These are phyloP conservation scores for Kwoniella europaea DNA, from an alignment of 768 basidiomycete species.

Conservation along the genomic window DNA sequence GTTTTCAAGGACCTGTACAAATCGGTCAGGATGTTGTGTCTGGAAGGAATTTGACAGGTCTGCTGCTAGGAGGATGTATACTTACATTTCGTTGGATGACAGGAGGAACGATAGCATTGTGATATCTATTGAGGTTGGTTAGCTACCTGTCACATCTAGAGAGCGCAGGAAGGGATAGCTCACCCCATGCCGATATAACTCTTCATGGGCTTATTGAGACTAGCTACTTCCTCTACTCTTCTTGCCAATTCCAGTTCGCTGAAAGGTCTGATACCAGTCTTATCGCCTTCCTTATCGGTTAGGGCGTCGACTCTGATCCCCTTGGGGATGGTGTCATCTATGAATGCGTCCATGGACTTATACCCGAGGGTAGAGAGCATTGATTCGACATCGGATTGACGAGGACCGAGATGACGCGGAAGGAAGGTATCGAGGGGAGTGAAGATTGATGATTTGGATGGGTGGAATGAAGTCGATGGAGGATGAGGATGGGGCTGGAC, in stretches of 20 bases:
- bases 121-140: conserved; percentile 63
- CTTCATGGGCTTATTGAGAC: conserved; percentile 78
- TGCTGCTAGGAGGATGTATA: conserved; percentile 14
- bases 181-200: conserved; percentile 96
- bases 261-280: conserved; percentile 69
- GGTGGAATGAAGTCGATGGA: conserved; percentile 41
- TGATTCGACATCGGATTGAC: conserved; percentile 72
- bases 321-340: conserved; percentile 78
- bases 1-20: conserved; percentile 67
- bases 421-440: conserved; percentile 86
- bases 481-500: conserved; percentile 48
- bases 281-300: conserved; percentile 66
- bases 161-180: conserved; percentile 14
- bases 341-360: conserved; percentile 83
- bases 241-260: conserved; percentile 83
- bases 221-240: conserved; percentile 76
- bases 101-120: conserved; percentile 90
- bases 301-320: conserved; percentile 71
- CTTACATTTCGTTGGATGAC: conserved; percentile 82
- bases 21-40: too few relatives aligned
- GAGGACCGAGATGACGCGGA: conserved; percentile 90
- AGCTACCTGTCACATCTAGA: conserved; percentile 1
- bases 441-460: conserved; percentile 65
- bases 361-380: conserved; percentile 89
- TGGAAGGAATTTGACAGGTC: neutral